Evolutionary conservation across 306 rosid genomes (phyloP).

Genomic region (Cucurbita pepo): DNA sequence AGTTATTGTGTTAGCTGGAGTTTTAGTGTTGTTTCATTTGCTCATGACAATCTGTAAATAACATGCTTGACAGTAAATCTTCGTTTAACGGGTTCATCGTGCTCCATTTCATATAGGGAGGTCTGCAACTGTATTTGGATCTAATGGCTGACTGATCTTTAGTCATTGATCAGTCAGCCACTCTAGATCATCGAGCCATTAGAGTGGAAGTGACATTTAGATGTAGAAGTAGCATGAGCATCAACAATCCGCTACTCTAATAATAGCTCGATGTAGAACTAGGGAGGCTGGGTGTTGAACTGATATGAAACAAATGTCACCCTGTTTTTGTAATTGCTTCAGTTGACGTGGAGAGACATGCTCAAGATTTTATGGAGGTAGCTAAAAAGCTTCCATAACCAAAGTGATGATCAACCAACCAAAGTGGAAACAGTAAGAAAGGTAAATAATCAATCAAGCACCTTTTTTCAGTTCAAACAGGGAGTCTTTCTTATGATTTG

Average conservation of each 20-base stretch:
- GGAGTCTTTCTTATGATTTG: constrained; percentile 1
- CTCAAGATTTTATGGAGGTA: constrained; percentile 95
- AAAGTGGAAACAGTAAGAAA: constrained; percentile 53
- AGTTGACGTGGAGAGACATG: constrained; percentile 92
- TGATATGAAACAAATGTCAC: background rate
- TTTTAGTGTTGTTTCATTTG: background rate
- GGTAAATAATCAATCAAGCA: constrained; percentile 19
- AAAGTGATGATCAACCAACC: constrained; percentile 64
- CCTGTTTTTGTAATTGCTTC: constrained; percentile 3
- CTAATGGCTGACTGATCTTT: background rate
- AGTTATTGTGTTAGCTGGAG: no score
- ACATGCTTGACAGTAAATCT: background rate
- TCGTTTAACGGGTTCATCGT: background rate
- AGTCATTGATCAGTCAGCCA: background rate
- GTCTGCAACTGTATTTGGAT: background rate
- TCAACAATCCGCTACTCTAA: background rate
- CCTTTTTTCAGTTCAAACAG: background rate
- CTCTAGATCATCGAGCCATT: no score
- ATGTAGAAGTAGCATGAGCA: background rate
- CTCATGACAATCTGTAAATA: background rate
- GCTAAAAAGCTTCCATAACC: constrained; percentile 69
- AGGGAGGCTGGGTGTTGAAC: background rate
- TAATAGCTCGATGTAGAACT: background rate
- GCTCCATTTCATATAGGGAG: background rate
- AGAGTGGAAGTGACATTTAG: background rate